Conservation (phyloP, 1,284 basidiomycete genomes). For the Gastroboletus turbinatus region DNA sequence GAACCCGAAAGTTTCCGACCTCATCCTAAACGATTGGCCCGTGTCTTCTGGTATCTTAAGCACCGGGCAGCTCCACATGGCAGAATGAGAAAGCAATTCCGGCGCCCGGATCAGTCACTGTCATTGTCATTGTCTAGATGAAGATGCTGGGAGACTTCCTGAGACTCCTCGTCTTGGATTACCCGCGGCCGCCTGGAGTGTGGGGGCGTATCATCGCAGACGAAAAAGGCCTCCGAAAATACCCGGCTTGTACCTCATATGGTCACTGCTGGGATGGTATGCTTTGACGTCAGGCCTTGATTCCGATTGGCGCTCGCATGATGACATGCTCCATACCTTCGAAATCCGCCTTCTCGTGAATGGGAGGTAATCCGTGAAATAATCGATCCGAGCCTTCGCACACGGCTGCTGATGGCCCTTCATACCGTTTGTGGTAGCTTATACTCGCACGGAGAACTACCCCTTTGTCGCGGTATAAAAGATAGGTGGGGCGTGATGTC, state of each 20-base stretch:
- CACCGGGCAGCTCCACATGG: not conserved
- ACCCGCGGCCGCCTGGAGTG: constrained; percentile 5
- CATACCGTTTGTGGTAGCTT: constrained; percentile 1
- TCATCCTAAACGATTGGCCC: not conserved
- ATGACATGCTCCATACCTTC: constrained; percentile 7
- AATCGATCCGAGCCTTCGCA: not conserved
- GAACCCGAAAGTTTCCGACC: constrained; percentile 17
- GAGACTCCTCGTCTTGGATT: not conserved
- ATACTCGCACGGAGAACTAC: not conserved
- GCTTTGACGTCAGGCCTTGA: not conserved
- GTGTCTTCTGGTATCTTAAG: not conserved
- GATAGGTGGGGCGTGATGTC: not conserved
- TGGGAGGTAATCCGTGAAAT: not conserved
- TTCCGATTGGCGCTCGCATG: constrained; percentile 7
- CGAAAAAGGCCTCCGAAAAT: constrained; percentile 6
- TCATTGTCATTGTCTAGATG: not conserved
- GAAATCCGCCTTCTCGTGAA: not conserved
- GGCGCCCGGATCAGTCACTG: not conserved
- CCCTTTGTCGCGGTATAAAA: constrained; percentile 23
- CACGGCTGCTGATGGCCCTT: not conserved
- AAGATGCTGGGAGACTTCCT: not conserved
- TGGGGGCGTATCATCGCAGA: not conserved
- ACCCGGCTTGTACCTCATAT: not conserved
- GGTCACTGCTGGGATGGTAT: not conserved
- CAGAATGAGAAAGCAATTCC: not conserved